Conservation (phyloP, 1,139 yeast species). For the Saccharomycopsis crataegensis region DNA sequence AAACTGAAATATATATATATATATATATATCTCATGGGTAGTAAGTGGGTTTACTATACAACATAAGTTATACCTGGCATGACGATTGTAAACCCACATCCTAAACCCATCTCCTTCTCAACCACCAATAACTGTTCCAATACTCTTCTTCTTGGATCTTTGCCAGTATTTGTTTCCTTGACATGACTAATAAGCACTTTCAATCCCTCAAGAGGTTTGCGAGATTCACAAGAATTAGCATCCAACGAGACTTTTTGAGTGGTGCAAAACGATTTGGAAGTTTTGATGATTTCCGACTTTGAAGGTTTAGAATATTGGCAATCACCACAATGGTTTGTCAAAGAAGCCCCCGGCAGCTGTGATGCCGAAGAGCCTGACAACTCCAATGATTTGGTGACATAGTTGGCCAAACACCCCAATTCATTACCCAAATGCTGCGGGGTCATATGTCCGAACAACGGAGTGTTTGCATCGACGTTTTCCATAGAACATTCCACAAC, state of each 20-base stretch:
- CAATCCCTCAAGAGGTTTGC: conserved; percentile 37
- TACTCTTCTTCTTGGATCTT: conserved; percentile 52
- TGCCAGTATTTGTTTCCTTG: conserved; percentile 41
- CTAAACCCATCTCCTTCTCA: conserved; percentile 32
- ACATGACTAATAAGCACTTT: conserved; percentile 64
- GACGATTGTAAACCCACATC: conserved; percentile 43
- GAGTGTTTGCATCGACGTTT: conserved; percentile 37
- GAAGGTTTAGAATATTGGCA: not conserved
- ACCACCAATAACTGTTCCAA: conserved; percentile 40
- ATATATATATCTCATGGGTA: not conserved
- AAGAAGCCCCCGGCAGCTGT: not conserved
- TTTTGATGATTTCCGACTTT: not conserved
- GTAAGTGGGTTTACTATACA: conserved; percentile 4
- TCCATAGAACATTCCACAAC: conserved; percentile 72
- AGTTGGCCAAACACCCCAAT: conserved; percentile 34
- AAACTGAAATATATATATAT: not conserved
- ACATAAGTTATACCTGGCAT: conserved; percentile 42
- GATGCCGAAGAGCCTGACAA: not conserved
- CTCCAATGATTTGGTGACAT: conserved; percentile 9
- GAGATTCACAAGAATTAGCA: no score
- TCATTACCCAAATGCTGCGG: conserved; percentile 59
- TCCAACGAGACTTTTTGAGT: not conserved
- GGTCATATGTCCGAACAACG: conserved; percentile 72
- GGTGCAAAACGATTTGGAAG: not conserved
- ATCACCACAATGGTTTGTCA: not conserved